A percentile compares a stretch with the other conserved stretches of the same genome.
Evolutionary conservation across 805 yeast species (phyloP).

Genomic region (Zygoascus biomembranicola): DNA sequence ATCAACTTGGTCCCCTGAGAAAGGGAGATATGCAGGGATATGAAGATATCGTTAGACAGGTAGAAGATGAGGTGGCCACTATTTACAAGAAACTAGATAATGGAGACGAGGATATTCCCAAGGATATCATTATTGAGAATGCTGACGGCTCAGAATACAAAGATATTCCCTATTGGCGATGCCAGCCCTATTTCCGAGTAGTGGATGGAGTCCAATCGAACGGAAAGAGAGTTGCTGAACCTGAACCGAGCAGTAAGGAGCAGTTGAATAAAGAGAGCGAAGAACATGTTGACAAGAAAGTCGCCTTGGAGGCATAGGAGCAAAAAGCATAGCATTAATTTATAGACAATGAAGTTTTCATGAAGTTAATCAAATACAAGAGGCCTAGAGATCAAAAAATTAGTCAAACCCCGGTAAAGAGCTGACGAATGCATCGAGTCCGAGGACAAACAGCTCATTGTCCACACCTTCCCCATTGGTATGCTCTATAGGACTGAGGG

Average conservation of each 20-base stretch:
- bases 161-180: slow-evolving; percentile 87
- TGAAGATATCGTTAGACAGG: slow-evolving; percentile 50
- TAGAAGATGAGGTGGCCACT: slow-evolving; percentile 52
- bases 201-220: slow-evolving; percentile 60
- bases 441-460: slow-evolving; percentile 47
- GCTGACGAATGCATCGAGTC: slow-evolving; percentile 44
- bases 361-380: not conserved
- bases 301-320: slow-evolving; percentile 1
- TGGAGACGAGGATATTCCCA: slow-evolving; percentile 39
- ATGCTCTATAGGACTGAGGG: slow-evolving; percentile 52
- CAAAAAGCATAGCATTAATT: not conserved
- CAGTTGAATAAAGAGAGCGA: slow-evolving; percentile 4
- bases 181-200: slow-evolving; percentile 90
- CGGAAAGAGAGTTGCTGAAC: slow-evolving; percentile 16
- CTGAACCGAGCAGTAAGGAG: not conserved
- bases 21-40: slow-evolving; percentile 40
- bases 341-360: not conserved
- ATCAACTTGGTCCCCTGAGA: slow-evolving; percentile 51
- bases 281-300: slow-evolving; percentile 1
- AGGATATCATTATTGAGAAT: slow-evolving; percentile 56
- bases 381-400: not conserved
- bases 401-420: slow-evolving; percentile 25
- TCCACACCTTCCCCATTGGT: slow-evolving; percentile 42
- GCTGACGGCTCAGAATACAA: slow-evolving; percentile 62
- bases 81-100: slow-evolving; percentile 36